A percentile compares a stretch with the other conserved stretches of the same genome.
These are phyloP conservation scores for Calamus simplicifolius DNA, from an alignment of 176 grass and related monocot genomes.

Conservation along the genomic window DNA sequence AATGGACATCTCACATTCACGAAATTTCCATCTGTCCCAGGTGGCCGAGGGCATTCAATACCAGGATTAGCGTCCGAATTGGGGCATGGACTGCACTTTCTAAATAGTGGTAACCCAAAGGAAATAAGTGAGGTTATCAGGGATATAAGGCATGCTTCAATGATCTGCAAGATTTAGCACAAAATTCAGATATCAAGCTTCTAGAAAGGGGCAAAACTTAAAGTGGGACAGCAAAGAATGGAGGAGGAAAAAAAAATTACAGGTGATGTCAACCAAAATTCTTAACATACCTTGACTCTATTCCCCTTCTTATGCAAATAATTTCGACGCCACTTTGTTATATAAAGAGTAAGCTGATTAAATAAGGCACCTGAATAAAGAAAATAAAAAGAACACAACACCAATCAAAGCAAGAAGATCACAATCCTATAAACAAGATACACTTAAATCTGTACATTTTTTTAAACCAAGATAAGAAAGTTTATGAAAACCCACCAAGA, in stretches of 20 bases:
- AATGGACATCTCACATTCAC: constrained; percentile 61
- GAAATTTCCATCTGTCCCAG: constrained; percentile 98
- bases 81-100: constrained; percentile 87
- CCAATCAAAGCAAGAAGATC: not conserved
- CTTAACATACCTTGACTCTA: constrained; percentile 62
- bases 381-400: constrained; percentile 16
- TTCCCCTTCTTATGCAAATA: constrained; percentile 92
- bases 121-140: constrained; percentile 78
- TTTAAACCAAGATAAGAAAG: not conserved
- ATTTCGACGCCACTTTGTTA: constrained; percentile 80
- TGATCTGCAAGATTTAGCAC: constrained; percentile 45
- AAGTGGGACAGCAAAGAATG: not conserved
- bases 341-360: constrained; percentile 96
- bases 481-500: constrained; percentile 47
- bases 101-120: constrained; percentile 80
- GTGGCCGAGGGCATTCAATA: constrained; percentile 91
- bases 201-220: not conserved
- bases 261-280: not conserved
- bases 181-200: constrained; percentile 2
- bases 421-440: no score
- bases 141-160: constrained; percentile 96
- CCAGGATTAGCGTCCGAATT: constrained; percentile 64
- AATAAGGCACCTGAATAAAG: constrained; percentile 71
- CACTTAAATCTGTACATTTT: no score
- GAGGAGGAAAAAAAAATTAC: not conserved